phyloP scores from a whole-genome alignment of 768 basidiomycete genomes.

The Mycena galopus region DNA sequence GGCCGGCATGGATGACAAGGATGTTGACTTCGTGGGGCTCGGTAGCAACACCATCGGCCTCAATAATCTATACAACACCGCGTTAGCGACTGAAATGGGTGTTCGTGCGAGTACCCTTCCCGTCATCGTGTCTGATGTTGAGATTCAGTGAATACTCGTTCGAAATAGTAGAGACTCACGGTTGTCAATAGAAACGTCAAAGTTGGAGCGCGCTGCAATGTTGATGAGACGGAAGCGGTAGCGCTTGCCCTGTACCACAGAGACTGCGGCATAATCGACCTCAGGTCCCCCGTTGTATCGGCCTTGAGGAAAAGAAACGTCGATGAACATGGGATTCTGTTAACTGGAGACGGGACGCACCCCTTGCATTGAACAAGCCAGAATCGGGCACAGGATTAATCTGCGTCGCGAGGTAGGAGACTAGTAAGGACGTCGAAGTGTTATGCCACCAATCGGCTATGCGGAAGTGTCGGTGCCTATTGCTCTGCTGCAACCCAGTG shows the following conservation, averaged over 20 bases:
- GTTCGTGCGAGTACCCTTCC: neutral
- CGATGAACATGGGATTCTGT: conserved; percentile 25
- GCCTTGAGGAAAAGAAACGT: conserved; percentile 54
- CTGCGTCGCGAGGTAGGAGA: conserved; percentile 12
- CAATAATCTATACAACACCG: conserved; percentile 19
- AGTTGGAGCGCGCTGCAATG: conserved; percentile 48
- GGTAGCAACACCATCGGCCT: conserved; percentile 13
- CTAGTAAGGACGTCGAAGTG: conserved; percentile 9
- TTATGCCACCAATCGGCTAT: conserved; percentile 47
- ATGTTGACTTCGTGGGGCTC: no score
- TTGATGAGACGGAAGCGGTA: no score
- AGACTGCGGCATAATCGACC: no score
- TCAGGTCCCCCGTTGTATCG: conserved; percentile 48
- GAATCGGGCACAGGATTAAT: conserved; percentile 29
- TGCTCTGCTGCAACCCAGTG: no score
- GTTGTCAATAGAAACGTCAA: conserved; percentile 46
- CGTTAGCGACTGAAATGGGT: neutral
- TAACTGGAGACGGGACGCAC: no score
- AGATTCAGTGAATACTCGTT: neutral
- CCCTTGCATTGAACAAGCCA: conserved; percentile 16
- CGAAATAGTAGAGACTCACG: conserved; percentile 25
- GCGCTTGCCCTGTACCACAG: no score
- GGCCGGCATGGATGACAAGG: no score
- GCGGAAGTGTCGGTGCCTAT: conserved; percentile 40
- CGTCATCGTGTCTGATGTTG: conserved; percentile 4